Conservation (phyloP, 75 land plant genomes). For the Azolla pinnata region DNA sequence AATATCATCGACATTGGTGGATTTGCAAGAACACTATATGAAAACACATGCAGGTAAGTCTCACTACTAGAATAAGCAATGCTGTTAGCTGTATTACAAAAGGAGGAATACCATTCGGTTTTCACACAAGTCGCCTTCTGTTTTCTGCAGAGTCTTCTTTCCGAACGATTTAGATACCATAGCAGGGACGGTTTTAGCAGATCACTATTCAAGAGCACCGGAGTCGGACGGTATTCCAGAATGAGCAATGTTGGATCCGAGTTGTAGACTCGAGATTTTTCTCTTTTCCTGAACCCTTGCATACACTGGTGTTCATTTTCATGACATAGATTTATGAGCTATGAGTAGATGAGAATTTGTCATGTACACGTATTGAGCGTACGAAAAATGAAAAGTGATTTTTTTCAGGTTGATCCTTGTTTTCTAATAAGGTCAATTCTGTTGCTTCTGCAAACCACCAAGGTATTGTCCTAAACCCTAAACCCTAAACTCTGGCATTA, state of each 20-base stretch:
- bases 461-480: too few species aligned
- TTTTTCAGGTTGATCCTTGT: too few species aligned
- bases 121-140: background rate
- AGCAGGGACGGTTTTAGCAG: constrained; percentile 44
- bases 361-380: too few species aligned
- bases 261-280: background rate
- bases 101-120: background rate
- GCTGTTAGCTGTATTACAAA: background rate
- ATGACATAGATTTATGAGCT: too few species aligned
- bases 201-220: background rate
- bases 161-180: constrained; percentile 84
- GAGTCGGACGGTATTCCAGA: background rate
- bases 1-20: constrained; percentile 45
- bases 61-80: background rate
- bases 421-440: too few species aligned
- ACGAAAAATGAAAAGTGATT: too few species aligned
- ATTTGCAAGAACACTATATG: constrained; percentile 56
- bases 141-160: constrained; percentile 74
- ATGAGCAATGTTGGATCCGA: background rate
- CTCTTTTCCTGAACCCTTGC: too few species aligned
- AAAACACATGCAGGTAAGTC: constrained; percentile 89
- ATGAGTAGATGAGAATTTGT: too few species aligned
- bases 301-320: too few species aligned
- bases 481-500: too few species aligned
- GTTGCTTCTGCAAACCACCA: too few species aligned